These are phyloP conservation scores for Eruca vesicaria DNA, from an alignment of 441 rosid species.

Conservation along the genomic window DNA sequence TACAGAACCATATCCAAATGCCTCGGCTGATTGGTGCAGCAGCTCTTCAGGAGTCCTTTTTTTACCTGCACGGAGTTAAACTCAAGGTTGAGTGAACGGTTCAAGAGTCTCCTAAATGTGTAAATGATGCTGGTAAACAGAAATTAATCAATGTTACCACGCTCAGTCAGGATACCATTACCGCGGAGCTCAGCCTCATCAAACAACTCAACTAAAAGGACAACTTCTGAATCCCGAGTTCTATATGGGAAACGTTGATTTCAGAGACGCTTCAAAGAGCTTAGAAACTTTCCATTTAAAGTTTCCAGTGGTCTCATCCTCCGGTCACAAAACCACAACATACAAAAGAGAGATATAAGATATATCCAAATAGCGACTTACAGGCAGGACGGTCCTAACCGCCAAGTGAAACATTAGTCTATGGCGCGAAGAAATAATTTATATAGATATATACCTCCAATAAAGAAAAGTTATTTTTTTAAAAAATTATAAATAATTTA, in stretches of 20 bases:
- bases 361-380: too few species aligned
- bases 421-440: not conserved
- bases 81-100: not conserved
- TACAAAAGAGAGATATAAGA: not conserved
- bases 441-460: too few species aligned
- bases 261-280: not conserved
- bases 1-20: not conserved
- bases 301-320: not conserved
- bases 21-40: not conserved
- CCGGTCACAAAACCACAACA: not conserved
- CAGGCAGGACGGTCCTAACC: too few species aligned
- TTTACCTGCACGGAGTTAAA: not conserved
- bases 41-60: not conserved
- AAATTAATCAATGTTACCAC: conserved; percentile 47
- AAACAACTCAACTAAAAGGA: conserved; percentile 26
- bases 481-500: too few species aligned
- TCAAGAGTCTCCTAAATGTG: not conserved
- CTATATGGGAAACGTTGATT: conserved; percentile 41
- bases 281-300: not conserved
- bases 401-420: not conserved
- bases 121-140: not conserved
- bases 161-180: too few species aligned
- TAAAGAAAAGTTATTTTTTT: too few species aligned
- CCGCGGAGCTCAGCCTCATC: too few species aligned
- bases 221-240: conserved; percentile 43